phyloP scores from a whole-genome alignment of 768 basidiomycete genomes.

The Boletus rex-veris region DNA sequence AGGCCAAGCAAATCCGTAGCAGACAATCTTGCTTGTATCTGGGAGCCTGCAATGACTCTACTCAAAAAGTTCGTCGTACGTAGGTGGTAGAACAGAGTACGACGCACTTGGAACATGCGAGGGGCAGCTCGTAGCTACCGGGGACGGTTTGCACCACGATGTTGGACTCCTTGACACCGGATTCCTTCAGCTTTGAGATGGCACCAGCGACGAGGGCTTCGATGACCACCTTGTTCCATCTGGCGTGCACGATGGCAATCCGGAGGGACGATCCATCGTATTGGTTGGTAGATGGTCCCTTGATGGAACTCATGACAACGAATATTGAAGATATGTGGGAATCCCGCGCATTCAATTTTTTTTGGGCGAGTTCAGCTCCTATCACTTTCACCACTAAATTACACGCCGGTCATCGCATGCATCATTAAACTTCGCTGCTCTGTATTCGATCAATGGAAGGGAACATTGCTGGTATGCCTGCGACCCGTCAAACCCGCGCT shows the following conservation, averaged over 20 bases:
- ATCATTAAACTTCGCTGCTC: background rate
- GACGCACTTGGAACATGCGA: slow-evolving; percentile 78
- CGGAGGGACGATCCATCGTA: slow-evolving; percentile 82
- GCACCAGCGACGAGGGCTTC: slow-evolving; percentile 81
- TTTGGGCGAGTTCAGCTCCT: too few species aligned
- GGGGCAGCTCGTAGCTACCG: slow-evolving; percentile 91
- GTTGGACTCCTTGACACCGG: slow-evolving; percentile 85
- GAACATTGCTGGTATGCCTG: slow-evolving; percentile 48
- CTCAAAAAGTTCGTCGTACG: slow-evolving; percentile 5
- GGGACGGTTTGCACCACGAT: slow-evolving; percentile 91
- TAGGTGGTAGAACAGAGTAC: background rate
- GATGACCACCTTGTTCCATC: slow-evolving; percentile 92
- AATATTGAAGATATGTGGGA: slow-evolving; percentile 16
- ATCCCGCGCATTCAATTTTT: background rate
- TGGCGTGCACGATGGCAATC: slow-evolving; percentile 89
- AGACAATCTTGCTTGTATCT: slow-evolving; percentile 71
- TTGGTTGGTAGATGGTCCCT: slow-evolving; percentile 61
- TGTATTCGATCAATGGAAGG: slow-evolving; percentile 39
- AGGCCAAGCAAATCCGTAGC: slow-evolving; percentile 75
- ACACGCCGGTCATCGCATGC: background rate
- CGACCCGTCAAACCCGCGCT: background rate
- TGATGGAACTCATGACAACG: slow-evolving; percentile 50
- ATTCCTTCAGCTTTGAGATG: slow-evolving; percentile 71
- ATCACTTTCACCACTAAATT: too few species aligned
- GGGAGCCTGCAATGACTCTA: slow-evolving; percentile 88